Percentiles rank a stretch among this genome's conserved stretches.
Conservation (phyloP, 2,329 filamentous ascomycete species). For the Tympanopsis confertula region DNA sequence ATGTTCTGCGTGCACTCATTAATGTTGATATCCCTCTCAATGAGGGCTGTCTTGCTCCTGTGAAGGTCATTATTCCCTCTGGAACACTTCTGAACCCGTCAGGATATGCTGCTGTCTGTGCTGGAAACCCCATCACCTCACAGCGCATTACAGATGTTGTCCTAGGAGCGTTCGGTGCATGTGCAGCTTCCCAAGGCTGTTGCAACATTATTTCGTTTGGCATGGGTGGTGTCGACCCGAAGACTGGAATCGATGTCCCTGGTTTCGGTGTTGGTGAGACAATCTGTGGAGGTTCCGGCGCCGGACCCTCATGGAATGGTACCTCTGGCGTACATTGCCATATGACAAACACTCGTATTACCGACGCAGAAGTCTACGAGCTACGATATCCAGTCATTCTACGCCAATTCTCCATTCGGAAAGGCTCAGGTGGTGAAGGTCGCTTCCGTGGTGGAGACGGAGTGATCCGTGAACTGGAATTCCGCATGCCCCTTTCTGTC, state of each 20-base stretch:
- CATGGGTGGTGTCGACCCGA: background rate
- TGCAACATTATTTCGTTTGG: constrained; percentile 5
- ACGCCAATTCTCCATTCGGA: constrained; percentile 16
- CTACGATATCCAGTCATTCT: constrained; percentile 19
- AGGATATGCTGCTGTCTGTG: constrained; percentile 15
- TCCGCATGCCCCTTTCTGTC: constrained; percentile 4
- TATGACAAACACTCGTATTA: constrained; percentile 25
- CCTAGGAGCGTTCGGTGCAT: constrained; percentile 7
- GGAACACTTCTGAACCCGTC: constrained; percentile 19
- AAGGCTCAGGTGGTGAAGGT: constrained; percentile 8
- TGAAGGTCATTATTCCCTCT: constrained; percentile 17
- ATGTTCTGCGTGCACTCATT: constrained; percentile 21
- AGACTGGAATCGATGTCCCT: background rate
- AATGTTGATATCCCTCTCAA: constrained; percentile 24
- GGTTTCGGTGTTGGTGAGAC: constrained; percentile 24
- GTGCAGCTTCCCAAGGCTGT: constrained; percentile 8
- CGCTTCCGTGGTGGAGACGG: constrained; percentile 3
- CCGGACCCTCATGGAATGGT: constrained; percentile 15
- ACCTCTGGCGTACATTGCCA: constrained; percentile 18
- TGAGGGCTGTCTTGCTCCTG: constrained; percentile 22
- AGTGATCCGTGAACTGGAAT: constrained; percentile 5
- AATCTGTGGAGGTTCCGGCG: constrained; percentile 18
- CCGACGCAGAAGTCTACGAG: constrained; percentile 21
- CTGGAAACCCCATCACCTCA: background rate
- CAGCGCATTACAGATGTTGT: constrained; percentile 12